Conservation (phyloP, 768 basidiomycete species). For the Kwoniella sp. region DNA sequence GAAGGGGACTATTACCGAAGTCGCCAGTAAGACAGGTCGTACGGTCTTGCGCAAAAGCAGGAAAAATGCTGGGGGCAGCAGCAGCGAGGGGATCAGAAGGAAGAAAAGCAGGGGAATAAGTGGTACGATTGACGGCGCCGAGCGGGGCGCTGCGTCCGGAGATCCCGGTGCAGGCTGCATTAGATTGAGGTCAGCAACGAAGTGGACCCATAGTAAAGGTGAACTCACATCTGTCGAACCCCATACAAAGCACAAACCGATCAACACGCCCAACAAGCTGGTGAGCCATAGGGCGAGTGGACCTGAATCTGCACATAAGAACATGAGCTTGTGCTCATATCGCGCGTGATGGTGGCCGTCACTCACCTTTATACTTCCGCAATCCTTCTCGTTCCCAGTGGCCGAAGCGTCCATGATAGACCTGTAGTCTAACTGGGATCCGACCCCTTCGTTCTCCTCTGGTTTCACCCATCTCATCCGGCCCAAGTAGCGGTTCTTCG, state of each 20-base stretch:
- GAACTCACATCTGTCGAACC: conserved; percentile 51
- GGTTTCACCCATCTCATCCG: conserved; percentile 36
- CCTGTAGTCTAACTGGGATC: conserved; percentile 40
- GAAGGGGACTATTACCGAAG: conserved; percentile 52
- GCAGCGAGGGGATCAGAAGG: conserved; percentile 42
- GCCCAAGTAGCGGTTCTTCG: conserved; percentile 46
- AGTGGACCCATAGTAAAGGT: neutral
- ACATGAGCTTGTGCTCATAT: neutral
- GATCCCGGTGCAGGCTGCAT: conserved; percentile 34
- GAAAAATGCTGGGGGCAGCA: conserved; percentile 51
- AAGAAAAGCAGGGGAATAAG: conserved; percentile 48
- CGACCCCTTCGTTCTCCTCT: conserved; percentile 17
- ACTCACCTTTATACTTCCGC: conserved; percentile 52
- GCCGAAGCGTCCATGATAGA: conserved; percentile 50
- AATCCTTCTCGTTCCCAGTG: conserved; percentile 49
- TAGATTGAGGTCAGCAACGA: neutral
- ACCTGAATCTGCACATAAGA: conserved; percentile 38
- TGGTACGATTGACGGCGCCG: conserved; percentile 50
- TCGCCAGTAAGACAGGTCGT: conserved; percentile 72
- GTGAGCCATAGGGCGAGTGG: conserved; percentile 53
- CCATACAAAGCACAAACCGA: conserved; percentile 54
- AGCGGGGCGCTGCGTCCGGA: conserved; percentile 25
- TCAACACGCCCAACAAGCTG: conserved; percentile 44
- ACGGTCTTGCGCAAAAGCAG: conserved; percentile 75
- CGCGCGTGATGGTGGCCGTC: neutral